These are phyloP conservation scores for Camellia sinensis DNA, from an alignment of 148 eudicot genomes.

Conservation along the genomic window DNA sequence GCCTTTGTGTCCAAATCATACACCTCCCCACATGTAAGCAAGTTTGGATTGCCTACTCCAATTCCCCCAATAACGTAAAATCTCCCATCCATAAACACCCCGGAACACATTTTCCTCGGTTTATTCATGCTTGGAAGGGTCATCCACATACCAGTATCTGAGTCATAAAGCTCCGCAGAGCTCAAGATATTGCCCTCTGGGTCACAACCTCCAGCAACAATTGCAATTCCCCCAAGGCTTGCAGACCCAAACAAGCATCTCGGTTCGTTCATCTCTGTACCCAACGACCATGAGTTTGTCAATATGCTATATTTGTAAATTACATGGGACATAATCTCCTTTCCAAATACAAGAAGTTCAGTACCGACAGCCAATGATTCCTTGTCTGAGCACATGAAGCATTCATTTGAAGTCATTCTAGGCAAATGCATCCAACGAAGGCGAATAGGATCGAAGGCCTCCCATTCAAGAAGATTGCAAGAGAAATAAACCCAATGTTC, in stretches of 20 bases:
- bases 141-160: conserved; percentile 30
- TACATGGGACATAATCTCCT: conserved; percentile 18
- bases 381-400: conserved; percentile 29
- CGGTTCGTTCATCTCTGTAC: conserved; percentile 17
- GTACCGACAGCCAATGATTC: conserved; percentile 33
- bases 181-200: conserved; percentile 23
- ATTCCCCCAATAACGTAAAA: conserved; percentile 40
- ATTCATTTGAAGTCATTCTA: conserved; percentile 20
- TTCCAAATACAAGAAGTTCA: conserved; percentile 29
- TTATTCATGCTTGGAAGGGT: conserved; percentile 33
- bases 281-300: conserved; percentile 27
- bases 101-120: conserved; percentile 38
- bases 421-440: conserved; percentile 28
- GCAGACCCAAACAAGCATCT: conserved; percentile 31
- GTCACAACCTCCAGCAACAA: conserved; percentile 30
- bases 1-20: conserved; percentile 27
- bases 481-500: conserved; percentile 32
- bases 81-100: conserved; percentile 36
- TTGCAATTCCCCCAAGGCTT: conserved; percentile 22
- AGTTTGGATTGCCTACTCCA: conserved; percentile 16
- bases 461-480: conserved; percentile 27
- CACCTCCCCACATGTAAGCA: conserved; percentile 36
- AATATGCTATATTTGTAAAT: conserved; percentile 24
- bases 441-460: conserved; percentile 25
- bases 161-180: conserved; percentile 34